A percentile compares a stretch with the other conserved stretches of the same genome.
Evolutionary conservation across 1,284 basidiomycete genomes (phyloP).

Genomic region (Austroboletus niveus): DNA sequence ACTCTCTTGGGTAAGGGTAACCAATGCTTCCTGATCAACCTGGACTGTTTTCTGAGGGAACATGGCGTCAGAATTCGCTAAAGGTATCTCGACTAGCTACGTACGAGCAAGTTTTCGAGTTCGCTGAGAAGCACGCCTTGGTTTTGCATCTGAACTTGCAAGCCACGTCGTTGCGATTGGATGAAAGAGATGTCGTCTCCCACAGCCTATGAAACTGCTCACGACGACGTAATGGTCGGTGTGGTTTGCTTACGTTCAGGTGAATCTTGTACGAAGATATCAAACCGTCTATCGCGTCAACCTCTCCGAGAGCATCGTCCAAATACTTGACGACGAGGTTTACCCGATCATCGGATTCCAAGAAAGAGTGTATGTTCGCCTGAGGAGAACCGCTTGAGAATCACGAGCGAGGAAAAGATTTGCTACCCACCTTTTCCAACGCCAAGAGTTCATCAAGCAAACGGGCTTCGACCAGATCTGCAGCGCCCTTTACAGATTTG

Average conservation of each 20-base stretch:
- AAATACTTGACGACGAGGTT: slow-evolving; percentile 84
- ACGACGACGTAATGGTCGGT: not conserved
- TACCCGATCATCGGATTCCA: slow-evolving; percentile 90
- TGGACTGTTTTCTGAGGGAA: slow-evolving; percentile 84
- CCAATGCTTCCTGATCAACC: slow-evolving; percentile 76
- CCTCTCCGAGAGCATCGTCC: slow-evolving; percentile 81
- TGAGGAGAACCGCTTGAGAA: slow-evolving; percentile 7
- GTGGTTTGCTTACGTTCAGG: slow-evolving; percentile 66
- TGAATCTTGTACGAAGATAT: slow-evolving; percentile 93
- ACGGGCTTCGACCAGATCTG: slow-evolving; percentile 85
- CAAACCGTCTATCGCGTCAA: slow-evolving; percentile 84
- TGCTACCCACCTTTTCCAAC: slow-evolving; percentile 75
- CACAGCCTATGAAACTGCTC: slow-evolving; percentile 62
- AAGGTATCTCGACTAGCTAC: slow-evolving; percentile 20
- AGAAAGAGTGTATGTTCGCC: slow-evolving; percentile 97
- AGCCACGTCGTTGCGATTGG: slow-evolving; percentile 93
- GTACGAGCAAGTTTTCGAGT: slow-evolving; percentile 80
- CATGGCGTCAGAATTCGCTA: slow-evolving; percentile 6
- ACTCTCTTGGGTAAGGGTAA: slow-evolving; percentile 82
- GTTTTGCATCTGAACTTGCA: slow-evolving; percentile 98
- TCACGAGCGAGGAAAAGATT: slow-evolving; percentile 1
- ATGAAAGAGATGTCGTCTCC: slow-evolving; percentile 94
- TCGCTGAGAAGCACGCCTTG: slow-evolving; percentile 82
- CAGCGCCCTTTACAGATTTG: slow-evolving; percentile 66
- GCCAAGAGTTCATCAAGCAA: slow-evolving; percentile 86